phyloP scores from a whole-genome alignment of 1,139 yeast species.

The Candida frijolesensis region DNA sequence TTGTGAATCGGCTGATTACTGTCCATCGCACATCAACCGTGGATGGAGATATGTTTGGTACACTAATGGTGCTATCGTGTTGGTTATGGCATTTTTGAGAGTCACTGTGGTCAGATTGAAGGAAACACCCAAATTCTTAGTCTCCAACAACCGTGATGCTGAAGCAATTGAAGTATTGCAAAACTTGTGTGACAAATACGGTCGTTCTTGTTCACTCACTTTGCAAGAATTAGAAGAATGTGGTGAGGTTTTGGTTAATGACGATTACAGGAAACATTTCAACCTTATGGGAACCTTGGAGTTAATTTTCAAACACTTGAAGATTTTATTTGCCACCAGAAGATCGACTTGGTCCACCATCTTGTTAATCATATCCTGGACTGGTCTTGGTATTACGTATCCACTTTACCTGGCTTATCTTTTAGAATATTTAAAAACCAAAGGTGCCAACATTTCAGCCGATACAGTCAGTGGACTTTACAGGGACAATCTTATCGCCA shows the following conservation, averaged over 20 bases:
- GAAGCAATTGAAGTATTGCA: constrained; percentile 46
- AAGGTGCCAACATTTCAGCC: constrained; percentile 41
- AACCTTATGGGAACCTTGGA: constrained; percentile 21
- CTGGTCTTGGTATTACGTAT: constrained; percentile 39
- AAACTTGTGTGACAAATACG: constrained; percentile 42
- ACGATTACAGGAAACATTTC: constrained; percentile 23
- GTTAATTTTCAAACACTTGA: constrained; percentile 26
- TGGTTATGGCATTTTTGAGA: constrained; percentile 49
- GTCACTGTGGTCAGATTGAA: constrained; percentile 48
- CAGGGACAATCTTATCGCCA: constrained; percentile 32
- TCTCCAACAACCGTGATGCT: constrained; percentile 53
- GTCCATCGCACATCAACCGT: constrained; percentile 50
- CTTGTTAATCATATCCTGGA: constrained; percentile 36
- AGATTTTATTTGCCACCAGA: constrained; percentile 28
- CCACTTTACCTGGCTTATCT: constrained; percentile 41
- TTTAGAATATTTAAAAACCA: constrained; percentile 38
- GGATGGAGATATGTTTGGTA: constrained; percentile 67
- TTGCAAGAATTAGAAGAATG: constrained; percentile 45
- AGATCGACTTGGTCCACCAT: constrained; percentile 29
- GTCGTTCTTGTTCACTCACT: constrained; percentile 44
- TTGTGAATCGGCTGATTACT: constrained; percentile 38
- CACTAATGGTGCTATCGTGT: constrained; percentile 53
- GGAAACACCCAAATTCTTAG: constrained; percentile 61
- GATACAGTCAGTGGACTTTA: constrained; percentile 27
- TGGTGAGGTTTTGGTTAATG: constrained; percentile 39